Evolutionary conservation across 768 basidiomycete species (phyloP).

Genomic region (Lentinula guzmanii): DNA sequence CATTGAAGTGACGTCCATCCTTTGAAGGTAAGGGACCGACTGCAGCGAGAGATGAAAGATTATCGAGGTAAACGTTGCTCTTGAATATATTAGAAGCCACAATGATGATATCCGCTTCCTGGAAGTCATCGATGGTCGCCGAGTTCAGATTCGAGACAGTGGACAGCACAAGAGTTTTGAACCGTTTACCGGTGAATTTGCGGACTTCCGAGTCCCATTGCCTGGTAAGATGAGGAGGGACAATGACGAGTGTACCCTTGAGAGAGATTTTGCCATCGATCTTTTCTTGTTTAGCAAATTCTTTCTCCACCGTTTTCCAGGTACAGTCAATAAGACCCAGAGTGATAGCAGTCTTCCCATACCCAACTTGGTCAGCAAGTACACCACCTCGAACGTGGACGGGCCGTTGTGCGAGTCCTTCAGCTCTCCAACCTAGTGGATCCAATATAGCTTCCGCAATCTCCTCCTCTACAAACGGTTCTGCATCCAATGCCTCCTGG

Average conservation of each 20-base stretch:
- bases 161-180: conserved; percentile 61
- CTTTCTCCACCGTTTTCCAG: conserved; percentile 45
- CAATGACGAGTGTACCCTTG: conserved; percentile 77
- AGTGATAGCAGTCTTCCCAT: conserved; percentile 95
- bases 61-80: conserved; percentile 69
- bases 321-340: conserved; percentile 82
- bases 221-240: conserved; percentile 83
- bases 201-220: conserved; percentile 87
- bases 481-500: conserved; percentile 59
- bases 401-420: conserved; percentile 79
- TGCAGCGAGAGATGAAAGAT: conserved; percentile 65
- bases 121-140: conserved; percentile 64
- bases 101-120: conserved; percentile 81
- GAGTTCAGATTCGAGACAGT: conserved; percentile 67
- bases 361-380: conserved; percentile 93
- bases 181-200: conserved; percentile 68
- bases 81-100: conserved; percentile 85
- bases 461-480: conserved; percentile 89
- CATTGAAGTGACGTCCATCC: conserved; percentile 86
- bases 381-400: conserved; percentile 82
- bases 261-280: conserved; percentile 65
- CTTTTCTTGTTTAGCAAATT: conserved; percentile 46
- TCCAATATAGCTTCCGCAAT: conserved; percentile 86
- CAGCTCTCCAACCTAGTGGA: conserved; percentile 90
- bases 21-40: conserved; percentile 65